Evolutionary conservation across 176 grass and related monocot species (phyloP), one percentile per base, ranked within the genome.

Genomic region (Oryza meyeriana): DNA sequence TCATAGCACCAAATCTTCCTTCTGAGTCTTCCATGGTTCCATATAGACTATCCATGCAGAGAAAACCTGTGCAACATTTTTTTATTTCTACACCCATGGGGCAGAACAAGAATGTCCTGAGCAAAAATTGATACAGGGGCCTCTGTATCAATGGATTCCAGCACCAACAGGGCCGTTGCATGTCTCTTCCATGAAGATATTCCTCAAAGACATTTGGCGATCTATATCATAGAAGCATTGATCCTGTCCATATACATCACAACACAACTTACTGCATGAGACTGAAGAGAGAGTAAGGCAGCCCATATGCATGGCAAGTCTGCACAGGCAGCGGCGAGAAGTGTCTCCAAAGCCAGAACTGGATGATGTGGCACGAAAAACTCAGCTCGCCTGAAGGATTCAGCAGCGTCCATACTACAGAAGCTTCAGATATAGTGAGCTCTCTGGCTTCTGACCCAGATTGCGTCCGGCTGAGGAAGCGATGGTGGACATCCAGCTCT

Each of bases 291-390:
- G 4, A 42, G 69, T 10, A 81, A 48, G 75, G 82, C 68, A 92
- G 17, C 20, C 65, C 74, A 50, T 85, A 70, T n/a, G 88, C 80
- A 29, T 14, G 34, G 55, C 31, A 75, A 6, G 77, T 69, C 66
- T 79, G 84, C 73, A 85, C 42, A 0, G 88, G 88, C 79, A 95
- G 77, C 11, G 91, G 96, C 12, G 85, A 94, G 85, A 99, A 94
- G 63, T 95, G 35, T 94, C 87, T 31, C 94, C 93, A 0, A 45
- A 99, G 88, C 93, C 96, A 99, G 87, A 99, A 99, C 57, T 99
- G 87, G 11, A 91, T 64, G 47, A 95, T 47, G 87, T 85, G 78
- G 76, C 36, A 99, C 77, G 7, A 85, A 30, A 64, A 94, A 94
- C 70, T 94, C 89, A 4, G 87, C 93, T 73, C 71, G 78, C 12